A percentile compares a stretch with the other conserved stretches of the same genome.
phyloP scores from a whole-genome alignment of 768 basidiomycete genomes.

The Psilocybe cyanescens region DNA sequence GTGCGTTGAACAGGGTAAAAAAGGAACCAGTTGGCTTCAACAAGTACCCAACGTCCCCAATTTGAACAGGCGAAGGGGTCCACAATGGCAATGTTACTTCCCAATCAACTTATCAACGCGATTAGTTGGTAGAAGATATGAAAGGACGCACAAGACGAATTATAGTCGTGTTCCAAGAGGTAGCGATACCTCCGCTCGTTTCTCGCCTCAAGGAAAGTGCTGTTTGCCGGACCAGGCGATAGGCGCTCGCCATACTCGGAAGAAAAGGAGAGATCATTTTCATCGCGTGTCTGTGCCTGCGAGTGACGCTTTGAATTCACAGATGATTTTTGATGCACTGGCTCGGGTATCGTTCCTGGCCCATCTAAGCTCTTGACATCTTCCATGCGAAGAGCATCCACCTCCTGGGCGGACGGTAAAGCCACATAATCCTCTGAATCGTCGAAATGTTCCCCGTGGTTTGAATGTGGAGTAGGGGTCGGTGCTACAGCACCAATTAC shows the following conservation, averaged over 20 bases:
- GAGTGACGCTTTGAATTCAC: slow-evolving; percentile 17
- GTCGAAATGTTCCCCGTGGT: slow-evolving; percentile 17
- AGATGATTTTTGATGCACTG: slow-evolving; percentile 6
- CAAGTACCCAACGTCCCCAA: slow-evolving; percentile 81
- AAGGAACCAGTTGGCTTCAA: slow-evolving; percentile 70
- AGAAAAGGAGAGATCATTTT: slow-evolving; percentile 24
- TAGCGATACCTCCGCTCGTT: slow-evolving; percentile 74
- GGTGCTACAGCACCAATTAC: slow-evolving; percentile 15
- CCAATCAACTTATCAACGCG: not conserved
- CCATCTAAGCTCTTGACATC: slow-evolving; percentile 16
- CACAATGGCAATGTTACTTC: slow-evolving; percentile 72
- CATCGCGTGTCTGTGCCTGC: slow-evolving; percentile 27
- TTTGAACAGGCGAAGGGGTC: slow-evolving; percentile 61
- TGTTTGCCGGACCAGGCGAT: slow-evolving; percentile 42
- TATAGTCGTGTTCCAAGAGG: slow-evolving; percentile 68
- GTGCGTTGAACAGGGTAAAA: slow-evolving; percentile 72
- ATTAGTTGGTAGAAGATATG: no score
- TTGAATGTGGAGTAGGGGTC: slow-evolving; percentile 19
- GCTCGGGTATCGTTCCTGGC: slow-evolving; percentile 18
- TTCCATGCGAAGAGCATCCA: slow-evolving; percentile 25
- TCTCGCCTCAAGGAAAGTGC: slow-evolving; percentile 41
- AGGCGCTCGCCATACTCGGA: slow-evolving; percentile 15
- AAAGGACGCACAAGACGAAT: slow-evolving; percentile 59
- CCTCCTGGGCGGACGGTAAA: slow-evolving; percentile 25
- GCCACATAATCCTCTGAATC: slow-evolving; percentile 22